phyloP scores from a whole-genome alignment of 768 basidiomycete genomes.

The Piloderma croceum region DNA sequence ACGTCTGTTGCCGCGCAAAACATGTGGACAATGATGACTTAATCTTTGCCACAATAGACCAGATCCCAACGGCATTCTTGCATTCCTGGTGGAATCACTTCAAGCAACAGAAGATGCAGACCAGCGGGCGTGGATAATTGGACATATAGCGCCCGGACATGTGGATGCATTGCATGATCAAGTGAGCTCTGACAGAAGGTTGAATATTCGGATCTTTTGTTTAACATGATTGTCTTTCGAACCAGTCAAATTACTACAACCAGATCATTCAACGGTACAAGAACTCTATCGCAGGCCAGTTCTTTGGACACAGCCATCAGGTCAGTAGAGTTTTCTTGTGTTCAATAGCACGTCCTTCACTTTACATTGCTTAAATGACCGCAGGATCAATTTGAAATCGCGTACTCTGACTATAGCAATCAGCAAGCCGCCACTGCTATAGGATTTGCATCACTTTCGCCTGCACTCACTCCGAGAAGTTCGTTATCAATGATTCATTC shows the following conservation, averaged over 20 bases:
- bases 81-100: constrained; percentile 47
- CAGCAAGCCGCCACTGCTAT: constrained; percentile 41
- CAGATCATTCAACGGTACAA: constrained; percentile 58
- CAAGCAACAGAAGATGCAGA: constrained; percentile 57
- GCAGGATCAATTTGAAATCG: constrained; percentile 55
- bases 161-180: constrained; percentile 47
- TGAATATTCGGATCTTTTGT: not conserved
- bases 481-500: constrained; percentile 10
- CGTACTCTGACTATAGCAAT: constrained; percentile 49
- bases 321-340: constrained; percentile 17
- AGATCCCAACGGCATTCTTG: constrained; percentile 58
- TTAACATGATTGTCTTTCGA: constrained; percentile 10
- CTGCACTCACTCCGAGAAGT: constrained; percentile 56
- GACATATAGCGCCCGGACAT: constrained; percentile 51
- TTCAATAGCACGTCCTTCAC: not conserved
- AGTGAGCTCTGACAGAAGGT: constrained; percentile 24
- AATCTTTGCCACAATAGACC: constrained; percentile 22
- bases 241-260: constrained; percentile 56
- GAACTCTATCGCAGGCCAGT: constrained; percentile 53
- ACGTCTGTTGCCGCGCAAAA: constrained; percentile 19
- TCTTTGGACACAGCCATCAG: constrained; percentile 57
- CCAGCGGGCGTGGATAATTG: constrained; percentile 58
- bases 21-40: not conserved
- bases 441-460: constrained; percentile 45
- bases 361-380: not conserved